Evolutionary conservation across 805 yeast genomes (phyloP), one percentile per base, ranked within the genome.

Genomic region (Millerozyma miso): DNA sequence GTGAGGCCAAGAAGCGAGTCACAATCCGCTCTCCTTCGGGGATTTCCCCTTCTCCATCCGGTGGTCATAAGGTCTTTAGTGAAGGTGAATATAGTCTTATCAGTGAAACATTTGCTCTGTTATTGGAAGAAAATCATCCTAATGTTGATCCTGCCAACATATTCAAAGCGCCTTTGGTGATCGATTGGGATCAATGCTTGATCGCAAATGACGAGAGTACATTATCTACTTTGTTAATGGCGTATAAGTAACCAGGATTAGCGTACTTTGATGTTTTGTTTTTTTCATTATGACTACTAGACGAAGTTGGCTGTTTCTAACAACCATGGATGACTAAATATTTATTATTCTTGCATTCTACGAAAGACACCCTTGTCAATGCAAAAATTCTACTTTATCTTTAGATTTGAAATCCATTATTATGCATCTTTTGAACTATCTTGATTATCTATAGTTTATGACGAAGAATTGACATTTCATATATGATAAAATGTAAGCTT

Each of bases 101-200:
- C 31, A 58, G 59, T 42, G 72, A 69, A 44, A 67, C 70, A 1
- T 70, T 67, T 50, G 51, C 56, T 17, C 46, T 45, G 26, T 54
- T 59, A 19, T 52, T 59, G 19, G 53, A 48, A 34, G 53, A 55
- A 15, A 52, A 53, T 7, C 59, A 59, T 18, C 53, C 50, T 3
- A 61, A 58, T 4, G 53, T 58, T 32, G 57, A 58, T 40, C 64
- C 73, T 3, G 49, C 60, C 15, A 62, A 64, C 29, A 54, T 70
- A 8, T 70, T 70, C 54, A 46, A 47, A 39, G 66, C 74, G 2
- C 75, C 75, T 0, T 63, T 70, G 50, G 58, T 70, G n/a, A 62
- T 69, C 31, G 75, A 70, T 52, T 70, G 75, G 75, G 75, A 70
- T 50, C 74, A 70, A 51, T 60, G 65, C 48, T 36, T 63, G 39